Conservation (phyloP, 768 basidiomycete species). For the Psilocybe azurescens region DNA sequence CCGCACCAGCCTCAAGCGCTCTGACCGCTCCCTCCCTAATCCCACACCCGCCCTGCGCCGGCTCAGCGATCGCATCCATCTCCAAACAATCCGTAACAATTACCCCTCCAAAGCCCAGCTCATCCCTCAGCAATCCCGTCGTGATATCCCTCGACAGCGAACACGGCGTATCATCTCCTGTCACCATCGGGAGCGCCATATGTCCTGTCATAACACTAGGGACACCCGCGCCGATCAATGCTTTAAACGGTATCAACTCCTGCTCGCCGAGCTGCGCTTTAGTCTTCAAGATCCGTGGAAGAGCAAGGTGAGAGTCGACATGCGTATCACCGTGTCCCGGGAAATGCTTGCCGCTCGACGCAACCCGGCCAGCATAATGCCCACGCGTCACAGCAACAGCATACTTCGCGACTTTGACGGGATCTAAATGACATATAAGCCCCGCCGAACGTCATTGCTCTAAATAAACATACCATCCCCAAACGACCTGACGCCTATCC, state of each 20-base stretch:
- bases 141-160: constrained; percentile 63
- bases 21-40: constrained; percentile 58
- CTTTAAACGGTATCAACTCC: constrained; percentile 66
- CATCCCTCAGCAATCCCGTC: constrained; percentile 53
- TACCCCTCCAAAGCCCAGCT: constrained; percentile 60
- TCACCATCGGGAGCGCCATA: constrained; percentile 68
- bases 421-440: constrained; percentile 43
- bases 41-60: constrained; percentile 48
- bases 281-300: constrained; percentile 64
- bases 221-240: constrained; percentile 43
- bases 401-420: constrained; percentile 53
- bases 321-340: constrained; percentile 79
- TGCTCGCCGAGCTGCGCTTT: constrained; percentile 43
- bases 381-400: constrained; percentile 54
- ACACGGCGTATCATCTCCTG: constrained; percentile 57
- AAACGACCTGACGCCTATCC: constrained; percentile 68
- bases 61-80: constrained; percentile 71
- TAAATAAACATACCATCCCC: constrained; percentile 55
- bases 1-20: constrained; percentile 66
- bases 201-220: constrained; percentile 77
- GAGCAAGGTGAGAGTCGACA: constrained; percentile 70
- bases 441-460: background rate
- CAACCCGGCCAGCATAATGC: constrained; percentile 52
- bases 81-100: constrained; percentile 79
- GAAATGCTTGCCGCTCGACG: constrained; percentile 73